Conservation (phyloP, 306 rosid species). For the Prunus mongolica region DNA sequence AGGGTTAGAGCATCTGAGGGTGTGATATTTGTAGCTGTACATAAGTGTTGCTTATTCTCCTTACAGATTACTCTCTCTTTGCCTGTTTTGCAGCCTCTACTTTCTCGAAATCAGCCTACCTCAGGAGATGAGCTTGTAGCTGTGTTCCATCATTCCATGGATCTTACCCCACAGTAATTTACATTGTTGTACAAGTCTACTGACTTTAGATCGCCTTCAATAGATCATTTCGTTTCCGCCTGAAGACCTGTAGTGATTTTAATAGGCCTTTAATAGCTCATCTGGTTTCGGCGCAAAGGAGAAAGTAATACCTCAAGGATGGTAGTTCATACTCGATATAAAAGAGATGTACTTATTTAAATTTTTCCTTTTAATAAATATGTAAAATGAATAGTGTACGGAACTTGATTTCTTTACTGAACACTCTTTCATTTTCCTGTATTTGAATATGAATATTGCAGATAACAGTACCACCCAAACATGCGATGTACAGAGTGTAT, state of each 20-base stretch:
- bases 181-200: constrained; percentile 23
- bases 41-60: background rate
- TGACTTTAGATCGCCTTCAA: background rate
- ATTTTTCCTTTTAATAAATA: background rate
- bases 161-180: background rate
- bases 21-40: background rate
- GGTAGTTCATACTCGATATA: background rate
- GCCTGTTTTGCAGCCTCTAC: constrained; percentile 68
- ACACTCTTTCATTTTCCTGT: background rate
- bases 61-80: background rate
- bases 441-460: background rate
- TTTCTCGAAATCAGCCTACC: constrained; percentile 93
- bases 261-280: background rate
- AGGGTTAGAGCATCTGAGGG: background rate
- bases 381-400: background rate
- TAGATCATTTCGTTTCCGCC: background rate
- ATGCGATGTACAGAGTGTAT: too few species aligned
- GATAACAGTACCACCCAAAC: too few species aligned
- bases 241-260: background rate
- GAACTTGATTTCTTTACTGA: background rate
- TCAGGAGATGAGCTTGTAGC: constrained; percentile 79
- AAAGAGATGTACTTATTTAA: constrained; percentile 3
- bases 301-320: background rate
- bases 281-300: background rate
- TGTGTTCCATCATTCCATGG: background rate